phyloP scores from a whole-genome alignment of 148 eudicot genomes.

The Cornus florida region DNA sequence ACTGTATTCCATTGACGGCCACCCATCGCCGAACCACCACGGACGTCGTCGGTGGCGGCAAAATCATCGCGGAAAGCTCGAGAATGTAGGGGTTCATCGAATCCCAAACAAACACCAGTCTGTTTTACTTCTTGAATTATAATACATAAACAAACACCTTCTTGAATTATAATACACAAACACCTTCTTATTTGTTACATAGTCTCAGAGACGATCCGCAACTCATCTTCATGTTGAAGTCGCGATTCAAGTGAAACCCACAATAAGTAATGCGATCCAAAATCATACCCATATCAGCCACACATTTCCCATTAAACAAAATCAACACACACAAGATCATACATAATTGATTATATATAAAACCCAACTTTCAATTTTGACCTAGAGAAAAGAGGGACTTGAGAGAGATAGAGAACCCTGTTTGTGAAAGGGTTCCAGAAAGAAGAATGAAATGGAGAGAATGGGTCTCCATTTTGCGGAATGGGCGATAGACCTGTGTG shows the following conservation, averaged over 20 bases:
- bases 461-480: slow-evolving; percentile 71
- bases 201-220: slow-evolving; percentile 69
- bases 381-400: too few relatives aligned
- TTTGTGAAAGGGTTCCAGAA: slow-evolving; percentile 71
- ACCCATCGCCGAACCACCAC: too few relatives aligned
- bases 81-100: too few relatives aligned
- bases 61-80: too few relatives aligned
- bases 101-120: too few relatives aligned
- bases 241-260: slow-evolving; percentile 69
- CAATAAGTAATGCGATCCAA: slow-evolving; percentile 30
- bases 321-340: not conserved
- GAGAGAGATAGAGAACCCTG: slow-evolving; percentile 40
- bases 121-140: too few relatives aligned
- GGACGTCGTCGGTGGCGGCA: too few relatives aligned
- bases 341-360: not conserved
- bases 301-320: too few relatives aligned
- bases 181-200: slow-evolving; percentile 63
- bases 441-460: slow-evolving; percentile 64
- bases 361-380: too few relatives aligned
- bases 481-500: too few relatives aligned
- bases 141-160: too few relatives aligned
- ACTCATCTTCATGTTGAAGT: slow-evolving; percentile 60
- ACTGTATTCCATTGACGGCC: too few relatives aligned
- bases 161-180: not conserved
- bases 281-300: not conserved